Evolutionary conservation across 2,329 filamentous ascomycete species (phyloP).

Genomic region (Arachnomyces sp.): DNA sequence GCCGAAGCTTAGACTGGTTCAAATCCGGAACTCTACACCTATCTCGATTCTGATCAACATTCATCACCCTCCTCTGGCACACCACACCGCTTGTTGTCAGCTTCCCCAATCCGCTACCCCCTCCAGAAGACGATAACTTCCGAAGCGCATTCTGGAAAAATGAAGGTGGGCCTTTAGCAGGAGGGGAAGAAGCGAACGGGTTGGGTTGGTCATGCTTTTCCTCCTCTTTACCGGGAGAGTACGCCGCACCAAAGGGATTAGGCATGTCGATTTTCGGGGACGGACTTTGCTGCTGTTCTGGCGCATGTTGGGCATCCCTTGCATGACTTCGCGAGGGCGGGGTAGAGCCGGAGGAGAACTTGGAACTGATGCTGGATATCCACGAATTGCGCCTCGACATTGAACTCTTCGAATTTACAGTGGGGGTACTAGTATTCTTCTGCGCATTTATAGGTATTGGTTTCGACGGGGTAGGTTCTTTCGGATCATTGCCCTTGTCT

Average conservation of each 20-base stretch:
- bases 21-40: slow-evolving; percentile 73
- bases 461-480: slow-evolving; percentile 14
- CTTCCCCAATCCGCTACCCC: slow-evolving; percentile 41
- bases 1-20: slow-evolving; percentile 69
- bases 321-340: slow-evolving; percentile 30
- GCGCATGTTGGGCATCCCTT: slow-evolving; percentile 23
- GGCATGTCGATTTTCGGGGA: slow-evolving; percentile 27
- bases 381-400: slow-evolving; percentile 66
- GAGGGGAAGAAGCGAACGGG: slow-evolving; percentile 54
- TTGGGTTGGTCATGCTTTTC: slow-evolving; percentile 27
- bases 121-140: slow-evolving; percentile 64
- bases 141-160: slow-evolving; percentile 77
- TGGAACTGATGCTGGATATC: slow-evolving; percentile 89
- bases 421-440: neutral
- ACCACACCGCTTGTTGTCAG: slow-evolving; percentile 57
- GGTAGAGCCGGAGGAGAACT: slow-evolving; percentile 61
- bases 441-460: too few relatives aligned
- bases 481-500: slow-evolving; percentile 8
- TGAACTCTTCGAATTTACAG: slow-evolving; percentile 4
- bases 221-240: slow-evolving; percentile 36
- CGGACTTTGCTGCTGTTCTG: slow-evolving; percentile 25
- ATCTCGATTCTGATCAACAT: slow-evolving; percentile 72
- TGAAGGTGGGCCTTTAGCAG: slow-evolving; percentile 59
- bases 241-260: slow-evolving; percentile 40
- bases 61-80: slow-evolving; percentile 72